These are phyloP conservation scores for Flaveria linearis DNA, from an alignment of 129 eudicot species.

Conservation along the genomic window DNA sequence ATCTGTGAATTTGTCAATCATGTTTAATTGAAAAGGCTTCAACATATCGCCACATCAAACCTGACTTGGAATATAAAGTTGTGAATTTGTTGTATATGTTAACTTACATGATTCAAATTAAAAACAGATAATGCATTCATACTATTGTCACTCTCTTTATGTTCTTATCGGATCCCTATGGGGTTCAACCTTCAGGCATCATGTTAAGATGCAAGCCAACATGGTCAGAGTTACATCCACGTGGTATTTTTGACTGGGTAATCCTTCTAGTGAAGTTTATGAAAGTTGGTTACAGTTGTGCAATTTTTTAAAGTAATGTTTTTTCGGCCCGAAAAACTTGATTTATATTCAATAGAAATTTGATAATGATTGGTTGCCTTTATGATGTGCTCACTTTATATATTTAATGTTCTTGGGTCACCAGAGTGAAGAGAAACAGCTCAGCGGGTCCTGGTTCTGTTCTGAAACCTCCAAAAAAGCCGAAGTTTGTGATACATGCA, in stretches of 20 bases:
- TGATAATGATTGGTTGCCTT: neutral
- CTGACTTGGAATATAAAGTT: neutral
- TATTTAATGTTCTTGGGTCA: conserved; percentile 12
- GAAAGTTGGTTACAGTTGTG: neutral
- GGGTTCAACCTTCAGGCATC: neutral
- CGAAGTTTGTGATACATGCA: conserved; percentile 64
- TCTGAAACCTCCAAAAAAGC: conserved; percentile 50
- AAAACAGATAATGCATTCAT: neutral
- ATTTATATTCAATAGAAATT: neutral
- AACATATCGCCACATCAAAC: neutral
- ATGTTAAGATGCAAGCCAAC: neutral
- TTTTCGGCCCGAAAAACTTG: neutral
- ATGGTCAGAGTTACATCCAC: neutral
- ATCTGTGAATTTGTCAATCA: neutral
- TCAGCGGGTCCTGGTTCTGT: conserved; percentile 31
- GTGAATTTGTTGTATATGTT: neutral
- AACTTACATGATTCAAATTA: neutral
- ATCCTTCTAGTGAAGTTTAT: no score
- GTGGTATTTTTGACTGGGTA: neutral
- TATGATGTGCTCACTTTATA: neutral
- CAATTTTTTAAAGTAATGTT: neutral
- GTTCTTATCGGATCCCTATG: neutral
- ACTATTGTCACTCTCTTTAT: neutral
- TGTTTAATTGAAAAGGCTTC: neutral
- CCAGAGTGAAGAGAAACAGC: conserved; percentile 55